Percentiles rank a stretch among this genome's conserved stretches.
These are phyloP conservation scores for Euphorbia neoarborescens DNA, from an alignment of 441 rosid species.

Conservation along the genomic window DNA sequence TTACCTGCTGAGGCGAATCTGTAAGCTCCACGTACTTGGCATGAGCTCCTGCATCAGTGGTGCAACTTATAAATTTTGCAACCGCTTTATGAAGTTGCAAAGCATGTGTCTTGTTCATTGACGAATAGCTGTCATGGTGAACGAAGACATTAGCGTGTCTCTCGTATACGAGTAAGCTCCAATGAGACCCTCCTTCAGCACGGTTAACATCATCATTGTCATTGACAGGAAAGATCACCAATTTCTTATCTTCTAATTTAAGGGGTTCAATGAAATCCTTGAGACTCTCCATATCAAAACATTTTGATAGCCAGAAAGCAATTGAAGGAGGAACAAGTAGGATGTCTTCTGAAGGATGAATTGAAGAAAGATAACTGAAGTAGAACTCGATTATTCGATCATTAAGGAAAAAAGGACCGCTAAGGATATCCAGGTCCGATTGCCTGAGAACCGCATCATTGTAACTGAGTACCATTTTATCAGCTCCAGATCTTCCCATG, in stretches of 20 bases:
- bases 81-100: conserved; percentile 38
- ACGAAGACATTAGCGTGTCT: conserved; percentile 46
- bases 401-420: conserved; percentile 45
- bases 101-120: conserved; percentile 36
- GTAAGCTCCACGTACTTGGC: conserved; percentile 31
- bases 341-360: conserved; percentile 39
- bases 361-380: conserved; percentile 53
- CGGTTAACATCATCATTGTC: conserved; percentile 48
- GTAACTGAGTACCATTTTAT: conserved; percentile 59
- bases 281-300: conserved; percentile 43
- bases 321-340: conserved; percentile 62
- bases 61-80: conserved; percentile 32
- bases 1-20: conserved; percentile 58
- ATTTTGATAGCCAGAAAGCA: conserved; percentile 73
- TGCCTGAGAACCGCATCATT: conserved; percentile 73
- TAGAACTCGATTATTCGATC: conserved; percentile 83
- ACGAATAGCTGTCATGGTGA: conserved; percentile 63
- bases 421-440: conserved; percentile 64
- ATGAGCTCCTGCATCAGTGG: conserved; percentile 21
- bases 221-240: conserved; percentile 68
- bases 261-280: conserved; percentile 57
- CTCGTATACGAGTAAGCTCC: conserved; percentile 71
- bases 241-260: conserved; percentile 32
- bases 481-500: conserved; percentile 43
- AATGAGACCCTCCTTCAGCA: conserved; percentile 80